These are phyloP conservation scores for Solanum aculeatissimum DNA, from an alignment of 305 asterid species.

Conservation along the genomic window DNA sequence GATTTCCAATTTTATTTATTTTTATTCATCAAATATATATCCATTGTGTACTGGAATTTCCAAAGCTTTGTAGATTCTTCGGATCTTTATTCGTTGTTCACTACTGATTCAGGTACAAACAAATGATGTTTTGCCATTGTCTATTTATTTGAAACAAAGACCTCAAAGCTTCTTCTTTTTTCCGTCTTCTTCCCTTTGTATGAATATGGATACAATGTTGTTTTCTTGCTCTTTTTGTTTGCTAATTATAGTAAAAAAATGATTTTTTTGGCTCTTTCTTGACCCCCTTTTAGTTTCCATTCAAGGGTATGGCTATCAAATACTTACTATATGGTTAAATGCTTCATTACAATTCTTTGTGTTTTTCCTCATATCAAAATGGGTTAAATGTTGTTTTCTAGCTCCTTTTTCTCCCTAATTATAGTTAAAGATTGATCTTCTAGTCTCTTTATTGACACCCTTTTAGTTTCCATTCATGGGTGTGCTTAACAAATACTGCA, in stretches of 20 bases:
- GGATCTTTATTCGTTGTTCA: not conserved
- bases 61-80: not conserved
- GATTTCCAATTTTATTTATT: not conserved
- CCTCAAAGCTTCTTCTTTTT: not conserved
- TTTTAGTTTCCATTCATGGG: not conserved
- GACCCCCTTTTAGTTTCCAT: not conserved
- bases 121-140: not conserved
- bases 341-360: not conserved
- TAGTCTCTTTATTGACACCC: not conserved
- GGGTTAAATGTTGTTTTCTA: not conserved
- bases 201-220: not conserved
- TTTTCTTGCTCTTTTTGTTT: not conserved
- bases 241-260: not conserved
- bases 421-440: not conserved
- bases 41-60: not conserved
- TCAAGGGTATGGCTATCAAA: not conserved
- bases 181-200: not conserved
- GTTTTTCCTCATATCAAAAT: not conserved
- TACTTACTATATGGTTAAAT: not conserved
- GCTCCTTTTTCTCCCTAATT: not conserved
- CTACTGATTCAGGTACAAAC: not conserved
- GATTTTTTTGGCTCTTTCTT: not conserved
- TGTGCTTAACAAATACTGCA: not conserved
- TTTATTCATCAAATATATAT: not conserved
- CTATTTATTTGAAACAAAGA: not conserved